A percentile compares a stretch with the other conserved stretches of the same genome.
Evolutionary conservation across 2,329 filamentous ascomycete genomes (phyloP).

Genomic region (Talaromyces sp.): DNA sequence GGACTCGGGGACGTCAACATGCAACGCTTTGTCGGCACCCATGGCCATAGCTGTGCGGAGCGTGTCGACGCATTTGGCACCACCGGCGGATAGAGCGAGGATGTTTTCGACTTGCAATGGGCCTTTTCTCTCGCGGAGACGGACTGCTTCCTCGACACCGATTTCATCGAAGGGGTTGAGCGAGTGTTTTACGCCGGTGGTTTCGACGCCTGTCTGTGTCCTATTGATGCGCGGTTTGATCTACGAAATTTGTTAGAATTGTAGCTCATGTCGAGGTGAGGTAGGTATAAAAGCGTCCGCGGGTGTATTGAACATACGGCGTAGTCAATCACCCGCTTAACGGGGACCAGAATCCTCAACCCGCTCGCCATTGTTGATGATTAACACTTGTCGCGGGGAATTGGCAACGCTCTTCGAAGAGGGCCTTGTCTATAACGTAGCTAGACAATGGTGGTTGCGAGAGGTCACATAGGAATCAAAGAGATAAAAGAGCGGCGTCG

Average conservation of each 20-base stretch:
- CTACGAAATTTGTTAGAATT: slow-evolving; percentile 35
- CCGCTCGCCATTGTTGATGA: slow-evolving; percentile 43
- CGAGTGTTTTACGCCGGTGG: slow-evolving; percentile 88
- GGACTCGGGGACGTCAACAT: slow-evolving; percentile 74
- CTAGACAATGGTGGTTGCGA: not conserved
- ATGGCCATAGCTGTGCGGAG: slow-evolving; percentile 97
- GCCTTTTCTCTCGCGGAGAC: slow-evolving; percentile 83
- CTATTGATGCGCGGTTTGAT: slow-evolving; percentile 70
- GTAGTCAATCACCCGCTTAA: slow-evolving; percentile 86
- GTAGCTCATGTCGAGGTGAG: not conserved
- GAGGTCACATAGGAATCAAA: not conserved
- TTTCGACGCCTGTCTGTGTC: slow-evolving; percentile 81
- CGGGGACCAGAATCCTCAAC: slow-evolving; percentile 72
- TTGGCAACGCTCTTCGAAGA: not conserved
- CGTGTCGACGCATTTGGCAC: slow-evolving; percentile 80
- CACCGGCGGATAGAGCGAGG: slow-evolving; percentile 82
- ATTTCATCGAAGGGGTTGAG: slow-evolving; percentile 99
- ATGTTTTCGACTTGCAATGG: slow-evolving; percentile 82
- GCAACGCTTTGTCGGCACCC: slow-evolving; percentile 89
- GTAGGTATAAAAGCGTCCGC: no score
- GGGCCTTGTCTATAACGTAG: not conserved
- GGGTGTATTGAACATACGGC: slow-evolving; percentile 54
- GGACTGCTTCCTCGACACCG: slow-evolving; percentile 92
- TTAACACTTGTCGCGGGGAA: not conserved
- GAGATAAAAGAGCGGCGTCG: slow-evolving; percentile 7